Evolutionary conservation across 2,329 filamentous ascomycete species (phyloP).

Genomic region (Dothiorella sarmentorum): DNA sequence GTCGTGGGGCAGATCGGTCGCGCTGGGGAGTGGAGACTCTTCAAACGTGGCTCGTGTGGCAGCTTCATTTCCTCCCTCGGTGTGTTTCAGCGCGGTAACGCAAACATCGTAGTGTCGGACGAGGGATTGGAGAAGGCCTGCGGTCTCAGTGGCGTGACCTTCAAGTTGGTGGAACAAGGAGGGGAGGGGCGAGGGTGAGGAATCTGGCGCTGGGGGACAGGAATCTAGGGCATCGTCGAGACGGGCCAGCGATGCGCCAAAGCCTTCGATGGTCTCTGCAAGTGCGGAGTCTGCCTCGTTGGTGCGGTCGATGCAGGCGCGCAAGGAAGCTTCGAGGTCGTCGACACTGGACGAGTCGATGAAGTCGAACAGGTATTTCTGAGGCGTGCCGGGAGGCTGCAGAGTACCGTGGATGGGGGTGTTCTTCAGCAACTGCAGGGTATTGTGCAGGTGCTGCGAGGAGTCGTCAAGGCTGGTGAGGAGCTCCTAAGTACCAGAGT

Average conservation of each 20-base stretch:
- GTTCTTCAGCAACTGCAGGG: conserved; percentile 61
- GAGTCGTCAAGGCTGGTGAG: conserved; percentile 64
- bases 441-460: conserved; percentile 61
- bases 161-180: conserved; percentile 56
- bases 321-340: conserved; percentile 62
- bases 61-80: conserved; percentile 59
- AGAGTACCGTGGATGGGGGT: conserved; percentile 64
- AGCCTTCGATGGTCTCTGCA: conserved; percentile 56
- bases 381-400: conserved; percentile 48
- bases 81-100: conserved; percentile 85
- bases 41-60: conserved; percentile 42
- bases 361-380: conserved; percentile 69
- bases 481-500: conserved; percentile 41
- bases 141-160: conserved; percentile 76
- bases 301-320: conserved; percentile 67
- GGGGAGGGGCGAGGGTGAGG: conserved; percentile 42
- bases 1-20: conserved; percentile 12
- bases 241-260: conserved; percentile 68
- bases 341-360: conserved; percentile 70
- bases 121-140: conserved; percentile 72
- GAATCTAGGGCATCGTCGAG: conserved; percentile 44
- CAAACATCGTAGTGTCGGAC: conserved; percentile 91
- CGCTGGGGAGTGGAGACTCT: conserved; percentile 23
- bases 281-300: conserved; percentile 64
- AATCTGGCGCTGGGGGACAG: conserved; percentile 31